Base-by-base conservation (phyloP, 73 alveolate genomes). In the Paramecium biaurelia region DNA sequence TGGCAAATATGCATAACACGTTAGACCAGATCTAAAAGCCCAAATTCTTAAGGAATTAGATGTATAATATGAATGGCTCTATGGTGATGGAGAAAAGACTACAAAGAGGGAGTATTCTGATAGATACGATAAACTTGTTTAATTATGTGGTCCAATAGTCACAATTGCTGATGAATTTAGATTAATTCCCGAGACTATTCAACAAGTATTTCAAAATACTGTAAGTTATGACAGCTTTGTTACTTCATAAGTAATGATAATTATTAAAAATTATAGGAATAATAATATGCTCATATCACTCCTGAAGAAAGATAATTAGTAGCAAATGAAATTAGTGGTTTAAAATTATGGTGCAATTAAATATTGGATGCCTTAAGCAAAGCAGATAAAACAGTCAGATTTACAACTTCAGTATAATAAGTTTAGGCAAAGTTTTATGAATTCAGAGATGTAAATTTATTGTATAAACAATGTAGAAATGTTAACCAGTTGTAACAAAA, bases 81-180 rank as follows among this genome's bases (percentile, higher is more conserved):
- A 96, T 86, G 97, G 92, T 35, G 97, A 95, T 14, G 99, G 99
- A 35, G 85, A 93, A 58, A 86, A 90, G 72, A 93, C 97, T 10
- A 15, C 95, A 2, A 90, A 85, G 88, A 92, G 92, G 23, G 94
- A 56, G 11, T 96, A 94, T 90, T 45, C 67, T 21, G 86, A 37
- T 15, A 94, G 95, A 53, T 92, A 93, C 7, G 94, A 68, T 5
- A 92, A 89, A n/a, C 86, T 96, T 67, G 90, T 89, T 76, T 42
- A 24, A 24, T 47, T 92, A 14, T 95, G 97, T 34, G 93, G 92
- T 14, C 97, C 99, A 53, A 72, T 95, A 43, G 94, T 90, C 49
- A 70, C 89, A 15, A 84, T 97, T 42, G 93, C 30, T 58, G 93
- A 88, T 45, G 85, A 92, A 56, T 92, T 76, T 41, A 76, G 70